A percentile compares a stretch with the other conserved stretches of the same genome.
Conservation (phyloP, 2,329 filamentous ascomycete species). For the Phialophora expanda region DNA sequence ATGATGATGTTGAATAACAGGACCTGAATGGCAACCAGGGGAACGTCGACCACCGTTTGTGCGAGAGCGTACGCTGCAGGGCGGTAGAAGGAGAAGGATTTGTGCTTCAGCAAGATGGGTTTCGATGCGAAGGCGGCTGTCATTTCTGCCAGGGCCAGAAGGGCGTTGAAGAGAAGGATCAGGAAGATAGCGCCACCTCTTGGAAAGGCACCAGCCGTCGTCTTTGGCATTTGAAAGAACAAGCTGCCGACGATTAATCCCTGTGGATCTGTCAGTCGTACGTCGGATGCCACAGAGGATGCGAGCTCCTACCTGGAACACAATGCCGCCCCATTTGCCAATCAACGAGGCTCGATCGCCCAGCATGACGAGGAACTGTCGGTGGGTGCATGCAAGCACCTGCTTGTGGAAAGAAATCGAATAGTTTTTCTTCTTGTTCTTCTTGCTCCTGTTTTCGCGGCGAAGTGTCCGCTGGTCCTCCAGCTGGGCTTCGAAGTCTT, state of each 20-base stretch:
- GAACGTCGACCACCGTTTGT: conserved; percentile 63
- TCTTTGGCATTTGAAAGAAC: conserved; percentile 61
- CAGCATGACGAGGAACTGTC: conserved; percentile 58
- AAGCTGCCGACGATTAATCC: conserved; percentile 56
- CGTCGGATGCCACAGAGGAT: neutral
- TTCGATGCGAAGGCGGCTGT: conserved; percentile 66
- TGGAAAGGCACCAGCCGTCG: conserved; percentile 61
- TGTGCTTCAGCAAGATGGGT: conserved; percentile 72
- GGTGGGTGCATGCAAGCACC: conserved; percentile 61
- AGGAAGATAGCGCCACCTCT: conserved; percentile 67
- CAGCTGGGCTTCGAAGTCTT: conserved; percentile 59
- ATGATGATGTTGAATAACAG: conserved; percentile 65
- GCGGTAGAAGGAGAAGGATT: conserved; percentile 71
- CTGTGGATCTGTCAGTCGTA: conserved; percentile 30
- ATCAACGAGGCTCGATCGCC: conserved; percentile 58
- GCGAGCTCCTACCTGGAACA: conserved; percentile 43
- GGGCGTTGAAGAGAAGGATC: conserved; percentile 66
- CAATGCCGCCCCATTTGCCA: conserved; percentile 58
- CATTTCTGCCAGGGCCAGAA: conserved; percentile 66
- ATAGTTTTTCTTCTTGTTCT: conserved; percentile 58
- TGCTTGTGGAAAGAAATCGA: conserved; percentile 59
- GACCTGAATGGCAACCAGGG: conserved; percentile 63
- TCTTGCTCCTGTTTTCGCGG: conserved; percentile 45
- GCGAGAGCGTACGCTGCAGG: conserved; percentile 65
- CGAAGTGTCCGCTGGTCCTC: conserved; percentile 51